A percentile compares a stretch with the other conserved stretches of the same genome.
phyloP scores from a whole-genome alignment of 225 moss, liverwort and hornwort genomes.

The Sphagnum tenellum region DNA sequence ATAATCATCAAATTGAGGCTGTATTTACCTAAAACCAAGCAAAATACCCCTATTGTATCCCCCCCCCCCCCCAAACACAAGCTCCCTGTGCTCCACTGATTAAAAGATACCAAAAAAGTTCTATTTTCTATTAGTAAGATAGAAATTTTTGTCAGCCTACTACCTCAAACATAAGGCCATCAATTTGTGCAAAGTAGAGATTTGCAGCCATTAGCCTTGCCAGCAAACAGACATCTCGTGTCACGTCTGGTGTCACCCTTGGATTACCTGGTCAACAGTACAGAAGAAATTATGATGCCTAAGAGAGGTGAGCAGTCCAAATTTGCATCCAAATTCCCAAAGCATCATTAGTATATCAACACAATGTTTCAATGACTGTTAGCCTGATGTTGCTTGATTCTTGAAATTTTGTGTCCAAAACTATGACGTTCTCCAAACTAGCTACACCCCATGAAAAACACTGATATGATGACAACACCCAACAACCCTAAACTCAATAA shows the following conservation, averaged over 20 bases:
- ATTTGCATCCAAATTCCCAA: not conserved
- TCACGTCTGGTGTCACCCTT: constrained; percentile 53
- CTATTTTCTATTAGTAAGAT: not conserved
- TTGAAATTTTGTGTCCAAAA: too few relatives aligned
- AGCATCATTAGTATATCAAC: not conserved
- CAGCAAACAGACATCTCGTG: constrained; percentile 55
- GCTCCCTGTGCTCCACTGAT: not conserved
- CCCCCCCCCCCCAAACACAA: constrained; percentile 1
- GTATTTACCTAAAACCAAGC: not conserved
- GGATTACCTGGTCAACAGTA: constrained; percentile 31
- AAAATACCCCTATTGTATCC: too few relatives aligned
- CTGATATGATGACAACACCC: too few relatives aligned
- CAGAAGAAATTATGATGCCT: constrained; percentile 4
- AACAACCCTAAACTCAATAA: not conserved
- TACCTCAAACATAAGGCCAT: constrained; percentile 63
- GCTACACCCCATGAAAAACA: too few relatives aligned
- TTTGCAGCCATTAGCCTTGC: constrained; percentile 56
- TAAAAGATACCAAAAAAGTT: not conserved
- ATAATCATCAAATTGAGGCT: not conserved
- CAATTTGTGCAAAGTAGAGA: constrained; percentile 52
- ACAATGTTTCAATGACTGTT: not conserved
- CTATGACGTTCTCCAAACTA: too few relatives aligned
- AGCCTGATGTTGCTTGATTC: not conserved
- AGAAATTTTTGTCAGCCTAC: not conserved
- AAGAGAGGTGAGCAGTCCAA: not conserved